Evolutionary conservation across 441 rosid species (phyloP), one percentile per base, ranked within the genome.

Genomic region (California macrophylla): DNA sequence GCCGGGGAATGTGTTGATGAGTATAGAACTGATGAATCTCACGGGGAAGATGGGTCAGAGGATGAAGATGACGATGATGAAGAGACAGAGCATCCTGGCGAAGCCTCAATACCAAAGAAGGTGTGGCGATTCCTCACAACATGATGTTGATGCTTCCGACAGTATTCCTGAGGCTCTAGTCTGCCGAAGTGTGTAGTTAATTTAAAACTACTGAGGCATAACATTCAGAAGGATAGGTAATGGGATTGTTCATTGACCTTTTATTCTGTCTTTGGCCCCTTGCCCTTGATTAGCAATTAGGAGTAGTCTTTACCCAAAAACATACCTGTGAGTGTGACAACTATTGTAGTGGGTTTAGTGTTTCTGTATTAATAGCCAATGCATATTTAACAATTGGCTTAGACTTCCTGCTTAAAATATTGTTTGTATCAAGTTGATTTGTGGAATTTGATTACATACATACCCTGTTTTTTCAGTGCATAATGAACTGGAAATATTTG

Each of bases 101-200:
- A 94, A 76, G 87, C 10, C 60, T 94, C 98, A 1, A 76, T 91
- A 1, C 87, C 92, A 62, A 90, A 89, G 87, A 94, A 92, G 87
- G 84, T 94, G 0, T 92, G 97, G 97, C 90, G 82, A 30, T 92
- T 92, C 80, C 80, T 94, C 81, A 87, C 97, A 32, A 89, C 92
- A 8, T 93, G 70, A 84, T 29, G 67, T 12, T 52, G 52, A 0
- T 4, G 21, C 58, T n/a, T 50, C 23, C 8, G 16, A 4, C 50
- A 40, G 12, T 10, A 40, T 40, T 40, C 50, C 2, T 40, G 12
- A 40, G 50, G 50, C 50, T 40, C 50, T 40, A 40, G n/a, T 40
- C n/a, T 40, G 50, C 50, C 12, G 50, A 10, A 5, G 58, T 50
- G 23, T n/a, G 23, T n/a, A 50, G 58, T 50, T 50, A 40, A 40